These are phyloP conservation scores for Amanita muscaria DNA, from an alignment of 768 basidiomycete species.

Conservation along the genomic window DNA sequence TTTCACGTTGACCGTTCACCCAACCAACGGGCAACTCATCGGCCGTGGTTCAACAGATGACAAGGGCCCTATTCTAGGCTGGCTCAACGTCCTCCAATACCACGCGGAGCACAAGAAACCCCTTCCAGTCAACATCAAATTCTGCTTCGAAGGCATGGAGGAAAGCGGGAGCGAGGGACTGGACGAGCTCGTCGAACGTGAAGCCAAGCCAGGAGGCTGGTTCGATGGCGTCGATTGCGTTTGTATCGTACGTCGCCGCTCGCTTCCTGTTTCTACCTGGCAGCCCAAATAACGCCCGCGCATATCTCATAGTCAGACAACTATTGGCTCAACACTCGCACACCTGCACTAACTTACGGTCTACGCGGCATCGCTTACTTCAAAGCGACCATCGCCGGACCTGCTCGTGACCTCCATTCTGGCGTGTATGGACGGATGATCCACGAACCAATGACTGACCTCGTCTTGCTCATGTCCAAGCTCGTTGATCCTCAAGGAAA, in stretches of 20 bases:
- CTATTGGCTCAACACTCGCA: slow-evolving; percentile 86
- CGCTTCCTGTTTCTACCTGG: not conserved
- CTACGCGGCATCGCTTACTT: slow-evolving; percentile 86
- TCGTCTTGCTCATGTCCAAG: slow-evolving; percentile 73
- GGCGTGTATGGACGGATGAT: slow-evolving; percentile 79
- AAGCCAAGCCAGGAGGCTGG: slow-evolving; percentile 66
- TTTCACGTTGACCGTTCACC: slow-evolving; percentile 52
- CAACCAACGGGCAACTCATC: slow-evolving; percentile 48
- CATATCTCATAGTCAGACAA: slow-evolving; percentile 64
- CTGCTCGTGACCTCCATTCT: slow-evolving; percentile 83
- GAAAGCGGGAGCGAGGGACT: slow-evolving; percentile 89
- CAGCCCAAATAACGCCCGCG: not conserved
- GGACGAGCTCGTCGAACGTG: slow-evolving; percentile 74
- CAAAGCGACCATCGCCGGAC: slow-evolving; percentile 74
- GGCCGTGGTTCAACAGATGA: slow-evolving; percentile 88
- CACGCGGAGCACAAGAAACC: slow-evolving; percentile 57
- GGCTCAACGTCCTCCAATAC: slow-evolving; percentile 86
- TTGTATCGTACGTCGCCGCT: slow-evolving; percentile 67
- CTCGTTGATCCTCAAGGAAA: slow-evolving; percentile 74
- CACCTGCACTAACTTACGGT: slow-evolving; percentile 78
- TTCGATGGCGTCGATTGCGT: slow-evolving; percentile 87
- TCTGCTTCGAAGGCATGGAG: slow-evolving; percentile 98
- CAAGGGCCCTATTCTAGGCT: slow-evolving; percentile 84
- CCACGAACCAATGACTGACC: slow-evolving; percentile 92
- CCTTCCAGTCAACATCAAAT: slow-evolving; percentile 82